A percentile compares a stretch with the other conserved stretches of the same genome.
Evolutionary conservation across 768 basidiomycete species (phyloP).

Genomic region (Hygrophorus russula): DNA sequence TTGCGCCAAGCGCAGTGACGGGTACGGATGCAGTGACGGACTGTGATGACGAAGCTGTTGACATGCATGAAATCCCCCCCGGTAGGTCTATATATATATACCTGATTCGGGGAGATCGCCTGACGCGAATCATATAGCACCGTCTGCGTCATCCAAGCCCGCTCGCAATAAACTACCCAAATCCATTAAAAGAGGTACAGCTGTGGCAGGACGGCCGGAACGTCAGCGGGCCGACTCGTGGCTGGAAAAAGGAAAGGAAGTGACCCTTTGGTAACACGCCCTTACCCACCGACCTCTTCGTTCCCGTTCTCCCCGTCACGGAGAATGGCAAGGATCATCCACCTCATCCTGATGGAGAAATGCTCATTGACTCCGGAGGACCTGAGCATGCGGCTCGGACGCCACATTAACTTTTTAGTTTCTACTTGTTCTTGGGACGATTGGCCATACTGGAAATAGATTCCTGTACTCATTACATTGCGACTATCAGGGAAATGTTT

Average conservation of each 20-base stretch:
- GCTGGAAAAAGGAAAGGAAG: slow-evolving; percentile 37
- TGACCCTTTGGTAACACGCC: slow-evolving; percentile 8
- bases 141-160: slow-evolving; percentile 27
- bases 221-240: slow-evolving; percentile 19
- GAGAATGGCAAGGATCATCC: not conserved
- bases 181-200: slow-evolving; percentile 16
- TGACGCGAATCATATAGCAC: slow-evolving; percentile 14
- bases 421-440: no score
- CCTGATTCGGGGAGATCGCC: slow-evolving; percentile 3
- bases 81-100: slow-evolving; percentile 25
- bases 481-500: not conserved
- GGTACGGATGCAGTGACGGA: slow-evolving; percentile 65
- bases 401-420: no score
- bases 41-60: slow-evolving; percentile 57
- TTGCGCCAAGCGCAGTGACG: slow-evolving; percentile 51
- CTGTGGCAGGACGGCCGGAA: slow-evolving; percentile 19
- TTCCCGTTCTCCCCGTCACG: not conserved
- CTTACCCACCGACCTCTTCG: not conserved
- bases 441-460: no score
- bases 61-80: slow-evolving; percentile 47
- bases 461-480: not conserved
- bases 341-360: not conserved
- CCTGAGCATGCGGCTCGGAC: not conserved
- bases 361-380: not conserved
- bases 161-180: slow-evolving; percentile 21